Evolutionary conservation across 2,329 filamentous ascomycete species (phyloP), one percentile per base, ranked within the genome.

Genomic region (Parastagonospora avenae): DNA sequence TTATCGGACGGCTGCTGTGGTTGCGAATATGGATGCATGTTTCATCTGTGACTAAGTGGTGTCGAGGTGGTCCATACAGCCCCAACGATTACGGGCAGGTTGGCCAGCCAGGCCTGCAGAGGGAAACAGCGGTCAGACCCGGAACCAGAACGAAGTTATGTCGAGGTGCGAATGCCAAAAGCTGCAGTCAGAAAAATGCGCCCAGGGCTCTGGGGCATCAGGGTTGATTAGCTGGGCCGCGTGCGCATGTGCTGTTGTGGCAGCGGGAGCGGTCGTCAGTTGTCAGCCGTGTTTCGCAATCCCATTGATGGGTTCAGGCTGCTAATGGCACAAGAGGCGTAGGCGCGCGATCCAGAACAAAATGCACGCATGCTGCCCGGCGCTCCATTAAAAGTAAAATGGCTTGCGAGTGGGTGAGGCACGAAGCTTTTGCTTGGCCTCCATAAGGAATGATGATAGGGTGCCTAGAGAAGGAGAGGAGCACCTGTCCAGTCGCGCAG

Each of bases 21-120:
- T 15, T 48, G 50, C 37, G 52, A 47, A 46, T 62, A 60, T 31
- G 63, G 57, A 46, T 65, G 62, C 63, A 65, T 66, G 42, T 27
- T 50, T 59, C 54, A 56, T 56, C 30, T 16, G 52, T 41, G 36
- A 37, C 5, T 41, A 11, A 12, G 16, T 24, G 38, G 16, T 7
- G 11, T 16, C 12, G 24, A 29, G 14, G 14, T 12, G n/a, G 43
- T 14, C 11, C 16, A 37, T 37, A 24, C 19, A 24, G 19, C 32
- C 42, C 42, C 24, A 37, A 16, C 16, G 32, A 4, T 37, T 37
- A 24, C 16, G 10, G 33, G 28, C 36, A 31, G 30, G n/a, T 11
- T 15, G 30, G 43, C 45, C 37, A 12, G 19, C 44, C 30, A 24
- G 36, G 16, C 44, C 37, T 39, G 35, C n/a, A 15, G 9, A 19